phyloP scores from a whole-genome alignment of 139 green algal species.

The Klebsormidium nitens region DNA sequence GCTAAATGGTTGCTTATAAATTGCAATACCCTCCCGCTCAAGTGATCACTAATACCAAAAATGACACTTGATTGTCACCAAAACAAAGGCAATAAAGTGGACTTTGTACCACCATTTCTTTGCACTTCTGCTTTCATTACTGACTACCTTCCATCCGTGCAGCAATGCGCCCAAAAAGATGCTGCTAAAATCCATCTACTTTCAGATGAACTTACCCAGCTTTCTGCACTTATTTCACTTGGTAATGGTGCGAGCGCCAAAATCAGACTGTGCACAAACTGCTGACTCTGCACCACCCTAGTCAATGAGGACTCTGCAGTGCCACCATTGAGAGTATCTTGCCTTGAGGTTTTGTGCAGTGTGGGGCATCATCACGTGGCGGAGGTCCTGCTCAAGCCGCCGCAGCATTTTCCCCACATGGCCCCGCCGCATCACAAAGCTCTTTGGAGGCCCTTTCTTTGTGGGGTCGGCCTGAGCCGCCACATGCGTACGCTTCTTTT shows the following conservation, averaged over 20 bases:
- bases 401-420: conserved; percentile 45
- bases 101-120: no score
- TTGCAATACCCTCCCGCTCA: no score
- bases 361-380: conserved; percentile 87
- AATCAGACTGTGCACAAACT: background rate
- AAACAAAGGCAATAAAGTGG: no score
- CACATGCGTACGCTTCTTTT: conserved; percentile 79
- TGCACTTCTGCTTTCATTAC: no score
- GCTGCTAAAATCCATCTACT: no score
- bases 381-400: conserved; percentile 59
- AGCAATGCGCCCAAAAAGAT: no score
- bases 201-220: background rate
- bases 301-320: background rate
- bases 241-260: background rate
- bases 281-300: background rate
- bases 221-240: background rate
- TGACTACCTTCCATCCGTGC: no score
- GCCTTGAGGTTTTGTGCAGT: conserved; percentile 80
- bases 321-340: no score
- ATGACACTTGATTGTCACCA: no score
- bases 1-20: no score
- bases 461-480: conserved; percentile 17
- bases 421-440: conserved; percentile 82
- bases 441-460: conserved; percentile 60
- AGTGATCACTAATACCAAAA: no score